Percentiles rank a stretch among this genome's conserved stretches.
Conservation (phyloP, 2,329 filamentous ascomycete species). For the Beauveria australis region DNA sequence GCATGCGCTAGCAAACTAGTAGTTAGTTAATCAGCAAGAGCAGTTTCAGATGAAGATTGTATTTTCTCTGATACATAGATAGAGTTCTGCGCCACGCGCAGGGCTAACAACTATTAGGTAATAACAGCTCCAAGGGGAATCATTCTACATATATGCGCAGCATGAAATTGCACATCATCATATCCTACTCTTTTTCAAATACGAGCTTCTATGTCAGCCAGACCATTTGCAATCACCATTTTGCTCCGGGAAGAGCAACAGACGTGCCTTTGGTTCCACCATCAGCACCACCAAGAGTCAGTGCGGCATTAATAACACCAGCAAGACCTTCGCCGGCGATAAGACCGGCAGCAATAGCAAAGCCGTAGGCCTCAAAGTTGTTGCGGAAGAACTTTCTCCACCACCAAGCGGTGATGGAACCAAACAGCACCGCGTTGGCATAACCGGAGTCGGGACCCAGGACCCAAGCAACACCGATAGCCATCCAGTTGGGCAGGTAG, state of each 20-base stretch:
- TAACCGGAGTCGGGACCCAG: constrained; percentile 46
- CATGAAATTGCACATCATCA: background rate
- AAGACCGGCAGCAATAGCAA: constrained; percentile 51
- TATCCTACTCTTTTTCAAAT: background rate
- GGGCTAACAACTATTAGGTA: background rate
- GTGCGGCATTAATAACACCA: constrained; percentile 49
- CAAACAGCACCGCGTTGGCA: constrained; percentile 50
- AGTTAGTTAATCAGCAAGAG: too few species aligned
- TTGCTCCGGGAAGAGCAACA: constrained; percentile 14
- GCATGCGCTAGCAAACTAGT: too few species aligned
- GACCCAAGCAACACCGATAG: constrained; percentile 51
- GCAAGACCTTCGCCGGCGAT: constrained; percentile 57
- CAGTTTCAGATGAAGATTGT: background rate
- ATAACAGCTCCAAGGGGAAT: background rate
- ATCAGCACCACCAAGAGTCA: constrained; percentile 26
- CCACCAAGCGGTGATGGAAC: constrained; percentile 40
- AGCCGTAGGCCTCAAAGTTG: constrained; percentile 47
- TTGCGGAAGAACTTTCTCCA: constrained; percentile 46
- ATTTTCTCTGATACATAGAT: background rate
- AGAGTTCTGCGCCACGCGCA: too few species aligned
- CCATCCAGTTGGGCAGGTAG: constrained; percentile 58
- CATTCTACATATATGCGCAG: background rate
- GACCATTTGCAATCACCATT: background rate
- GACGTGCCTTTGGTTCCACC: constrained; percentile 11
- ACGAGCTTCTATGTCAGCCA: too few species aligned